Evolutionary conservation across 305 asterid genomes (phyloP), one percentile per base, ranked within the genome.

Genomic region (Fraxinus xanthoxyloides): DNA sequence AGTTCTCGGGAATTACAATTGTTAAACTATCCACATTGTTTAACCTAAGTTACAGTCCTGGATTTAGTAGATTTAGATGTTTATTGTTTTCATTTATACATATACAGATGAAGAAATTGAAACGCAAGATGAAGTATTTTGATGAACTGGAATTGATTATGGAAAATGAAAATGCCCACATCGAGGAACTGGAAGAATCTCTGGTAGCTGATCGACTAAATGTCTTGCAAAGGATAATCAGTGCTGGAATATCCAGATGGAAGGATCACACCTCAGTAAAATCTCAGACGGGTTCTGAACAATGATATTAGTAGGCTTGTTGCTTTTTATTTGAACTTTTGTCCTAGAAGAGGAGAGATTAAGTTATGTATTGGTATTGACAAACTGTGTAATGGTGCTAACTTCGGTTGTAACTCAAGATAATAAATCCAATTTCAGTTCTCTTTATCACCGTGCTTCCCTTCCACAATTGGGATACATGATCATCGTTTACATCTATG

Each of bases 151-250:
- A 89, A 90, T 72, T 15, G 82, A 92, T 91, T 10, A 91, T 94
- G 98, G 92, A 87, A 86, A 86, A 88, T n/a, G 95, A 95, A 79
- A 82, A 85, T n/a, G 73, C 80, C 26, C 91, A 84, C 65, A 83
- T 95, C 6, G 90, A 90, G 88, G 90, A 87, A 81, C 84, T 89
- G n/a, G 97, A 94, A 85, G 97, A 90, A 83, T 81, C 87, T 70
- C 85, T 92, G 67, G 59, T 92, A 5, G 79, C 80, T 2, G 97
- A 95, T 83, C 85, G 96, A 78, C 78, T 92, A 76, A 54, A 86
- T 24, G 82, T 86, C 30, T 77, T 92, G 85, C 94, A 89, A 84
- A 88, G 83, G 87, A 82, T 92, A 77, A 83, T 86, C 82, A 80
- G 74, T 82, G 83, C 92, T 65, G 93, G 92, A 76, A 80, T 85